phyloP scores from a whole-genome alignment of 2,329 filamentous ascomycete species.

The Claviceps purpurea region DNA sequence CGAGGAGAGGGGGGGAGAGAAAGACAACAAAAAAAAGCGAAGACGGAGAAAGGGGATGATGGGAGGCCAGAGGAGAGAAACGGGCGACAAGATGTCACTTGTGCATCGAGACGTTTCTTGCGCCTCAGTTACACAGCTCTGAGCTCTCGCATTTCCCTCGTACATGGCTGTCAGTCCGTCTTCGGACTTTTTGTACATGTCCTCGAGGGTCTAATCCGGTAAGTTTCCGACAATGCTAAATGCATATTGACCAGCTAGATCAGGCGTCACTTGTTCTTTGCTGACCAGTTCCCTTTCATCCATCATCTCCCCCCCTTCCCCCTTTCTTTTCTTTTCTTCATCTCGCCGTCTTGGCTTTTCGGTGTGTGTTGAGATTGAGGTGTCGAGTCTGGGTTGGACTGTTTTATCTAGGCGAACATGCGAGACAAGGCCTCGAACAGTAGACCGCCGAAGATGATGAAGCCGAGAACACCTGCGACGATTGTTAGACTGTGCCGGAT shows the following conservation, averaged over 20 bases:
- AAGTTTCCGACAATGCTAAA: too few relatives aligned
- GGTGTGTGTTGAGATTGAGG: neutral
- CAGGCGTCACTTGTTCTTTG: too few relatives aligned
- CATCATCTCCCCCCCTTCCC: neutral
- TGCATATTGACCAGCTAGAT: too few relatives aligned
- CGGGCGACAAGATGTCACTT: neutral
- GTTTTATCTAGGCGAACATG: slow-evolving; percentile 27
- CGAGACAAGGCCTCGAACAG: slow-evolving; percentile 44
- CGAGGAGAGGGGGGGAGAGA: neutral
- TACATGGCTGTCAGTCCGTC: too few relatives aligned
- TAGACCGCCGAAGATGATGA: slow-evolving; percentile 48
- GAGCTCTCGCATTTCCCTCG: too few relatives aligned
- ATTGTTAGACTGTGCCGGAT: neutral
- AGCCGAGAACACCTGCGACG: slow-evolving; percentile 38
- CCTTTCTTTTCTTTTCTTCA: neutral
- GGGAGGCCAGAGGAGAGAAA: neutral
- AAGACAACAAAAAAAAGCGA: neutral
- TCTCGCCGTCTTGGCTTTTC: neutral
- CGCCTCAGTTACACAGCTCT: too few relatives aligned
- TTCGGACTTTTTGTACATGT: too few relatives aligned
- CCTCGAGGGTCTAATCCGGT: too few relatives aligned
- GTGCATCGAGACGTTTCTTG: neutral
- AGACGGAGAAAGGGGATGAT: neutral
- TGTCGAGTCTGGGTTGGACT: neutral
- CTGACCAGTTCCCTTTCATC: too few relatives aligned